Base-by-base conservation (phyloP, 371 early-diverging fungal genomes). In the Catenaria anguillulae region DNA sequence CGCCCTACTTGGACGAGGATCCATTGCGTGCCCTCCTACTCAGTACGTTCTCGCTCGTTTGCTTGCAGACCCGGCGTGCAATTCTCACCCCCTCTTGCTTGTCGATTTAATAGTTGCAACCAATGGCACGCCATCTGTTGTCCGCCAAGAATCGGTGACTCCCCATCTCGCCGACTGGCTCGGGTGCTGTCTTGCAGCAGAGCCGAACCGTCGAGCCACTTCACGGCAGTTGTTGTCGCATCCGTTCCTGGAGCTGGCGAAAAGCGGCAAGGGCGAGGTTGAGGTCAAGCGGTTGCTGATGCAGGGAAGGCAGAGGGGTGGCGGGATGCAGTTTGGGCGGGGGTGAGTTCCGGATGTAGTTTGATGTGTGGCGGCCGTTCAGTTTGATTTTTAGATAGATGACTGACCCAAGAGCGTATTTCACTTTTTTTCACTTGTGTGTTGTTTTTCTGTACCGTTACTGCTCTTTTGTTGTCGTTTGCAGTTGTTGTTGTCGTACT, bases 1-100 rank as follows among this genome's bases (percentile, higher is more conserved):
- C 94, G 29, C 98, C 98, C 23, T 98, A 95, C 67, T 72, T 95
- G 63, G 85, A 92, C 64, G 93, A 92, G 67, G 87, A 92, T 65
- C 91, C 92, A 34, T 75, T 92, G 31, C 8, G 19, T 8, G 52
- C 52, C 13, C 31, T 50, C 15, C 31, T 21, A 26, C 52, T 50
- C 29, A 50, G 40, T 40, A 5, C 40, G 40, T 40, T 40, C 17
- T 40, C 17, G 5, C 10, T 40, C 17, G 5, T 17, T 40, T 40
- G 10, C 40, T 40, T 40, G 5, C 40, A 40, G 10, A 10, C 40
- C 93, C 95, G 23, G 34, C 92, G 91, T 67, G 71, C 93, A 64
- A 95, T n/a, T n/a, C n/a, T n/a, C n/a, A n/a, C n/a, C n/a, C n/a
- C n/a, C n/a, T n/a, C n/a, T n/a, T n/a, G n/a, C n/a, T n/a, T n/a